Evolutionary conservation across 129 eudicot genomes (phyloP), one percentile per base, ranked within the genome.

Genomic region (Calendula officinalis): DNA sequence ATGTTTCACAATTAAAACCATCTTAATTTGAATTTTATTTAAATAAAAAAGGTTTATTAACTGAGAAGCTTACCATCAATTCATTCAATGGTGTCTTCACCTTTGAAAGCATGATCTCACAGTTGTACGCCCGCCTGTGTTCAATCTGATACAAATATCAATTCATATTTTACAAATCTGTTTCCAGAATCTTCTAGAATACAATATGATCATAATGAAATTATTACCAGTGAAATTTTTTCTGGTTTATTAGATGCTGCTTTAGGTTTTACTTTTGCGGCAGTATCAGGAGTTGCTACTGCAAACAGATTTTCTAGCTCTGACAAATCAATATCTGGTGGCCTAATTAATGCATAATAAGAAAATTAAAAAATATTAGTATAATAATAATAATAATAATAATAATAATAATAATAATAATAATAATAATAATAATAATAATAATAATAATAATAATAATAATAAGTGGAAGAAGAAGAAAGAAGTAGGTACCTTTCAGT

Each of bases 91-190:
- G 90, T 75, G 76, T 77, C 83, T 94, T 94, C 71, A 94, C 97
- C 82, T 88, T 88, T 58, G 95, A 88, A 56, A 94, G 99, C 97
- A 94, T 88, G 65, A 88, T 86, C 77, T 94, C 99, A 67, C 97
- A 88, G 70, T 94, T 88, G 67, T 80, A 85, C 32, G 99, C 99
- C 38, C 99, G 91, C 67, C 95, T 82, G 62, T 67, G 89, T 13
- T 89, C 97, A 73, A 89, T 60, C 99, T 94, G 90, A 69, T 65
- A 66, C 55, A 76, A 41, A 70, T 32, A 63, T 57, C 60, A 73
- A 56, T 40, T 9, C 45, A 42, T n/a, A 54, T 55, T 14, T 27
- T 59, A 12, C 17, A 27, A 69, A 12, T 69, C 58, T 39, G 17
- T 68, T 68, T 56, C 14, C 65, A 22, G 30, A 22, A 22, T 22